A percentile compares a stretch with the other conserved stretches of the same genome.
Conservation (phyloP, 2,329 filamentous ascomycete species). For the Aspergillus sp. region DNA sequence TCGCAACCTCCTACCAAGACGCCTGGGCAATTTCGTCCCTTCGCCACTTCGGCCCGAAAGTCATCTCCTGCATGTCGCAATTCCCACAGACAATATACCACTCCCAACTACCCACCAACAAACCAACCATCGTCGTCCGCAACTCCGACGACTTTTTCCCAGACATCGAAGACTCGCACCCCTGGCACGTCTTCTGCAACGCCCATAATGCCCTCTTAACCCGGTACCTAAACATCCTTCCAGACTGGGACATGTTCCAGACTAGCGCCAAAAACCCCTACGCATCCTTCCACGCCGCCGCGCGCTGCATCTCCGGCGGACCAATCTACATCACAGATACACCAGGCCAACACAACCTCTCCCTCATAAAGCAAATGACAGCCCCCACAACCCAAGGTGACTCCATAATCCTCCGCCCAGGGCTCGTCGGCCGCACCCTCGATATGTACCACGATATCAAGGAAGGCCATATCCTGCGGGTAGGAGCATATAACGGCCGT, state of each 20-base stretch:
- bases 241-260: conserved; percentile 80
- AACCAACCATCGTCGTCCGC: conserved; percentile 71
- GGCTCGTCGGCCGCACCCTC: conserved; percentile 68
- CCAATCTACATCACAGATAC: conserved; percentile 93
- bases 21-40: conserved; percentile 79
- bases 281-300: conserved; percentile 83
- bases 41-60: conserved; percentile 72
- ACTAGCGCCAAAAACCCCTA: conserved; percentile 60
- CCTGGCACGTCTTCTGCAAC: conserved; percentile 95
- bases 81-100: conserved; percentile 83
- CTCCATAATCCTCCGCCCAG: conserved; percentile 79
- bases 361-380: conserved; percentile 77
- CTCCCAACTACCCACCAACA: conserved; percentile 74
- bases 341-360: conserved; percentile 75
- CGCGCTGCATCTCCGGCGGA: conserved; percentile 83
- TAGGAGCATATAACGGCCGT: conserved; percentile 74
- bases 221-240: conserved; percentile 80
- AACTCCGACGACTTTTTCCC: conserved; percentile 94
- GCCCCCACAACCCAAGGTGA: conserved; percentile 69
- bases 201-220: conserved; percentile 84
- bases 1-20: conserved; percentile 77
- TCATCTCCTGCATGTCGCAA: conserved; percentile 94
- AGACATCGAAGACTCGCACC: conserved; percentile 72
- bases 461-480: conserved; percentile 70
- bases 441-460: conserved; percentile 75